Evolutionary conservation across 352 stramenopile genomes (phyloP).

Genomic region (Globisporangium lucens): DNA sequence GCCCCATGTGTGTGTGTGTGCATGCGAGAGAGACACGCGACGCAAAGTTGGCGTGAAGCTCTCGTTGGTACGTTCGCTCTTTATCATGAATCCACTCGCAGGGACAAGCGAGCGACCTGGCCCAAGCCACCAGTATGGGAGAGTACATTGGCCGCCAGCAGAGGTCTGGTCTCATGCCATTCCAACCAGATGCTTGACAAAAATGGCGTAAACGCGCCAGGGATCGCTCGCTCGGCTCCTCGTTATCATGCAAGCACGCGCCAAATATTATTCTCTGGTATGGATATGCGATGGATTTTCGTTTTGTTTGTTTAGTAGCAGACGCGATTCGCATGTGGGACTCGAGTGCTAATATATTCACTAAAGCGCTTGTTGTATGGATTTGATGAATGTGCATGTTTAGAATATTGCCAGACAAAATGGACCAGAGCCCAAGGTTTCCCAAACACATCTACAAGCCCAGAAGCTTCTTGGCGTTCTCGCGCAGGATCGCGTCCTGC

Average conservation of each 20-base stretch:
- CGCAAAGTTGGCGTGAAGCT: neutral
- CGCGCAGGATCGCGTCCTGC: conserved; percentile 38
- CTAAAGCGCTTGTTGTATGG: neutral
- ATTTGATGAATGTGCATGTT: neutral
- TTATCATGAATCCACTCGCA: neutral
- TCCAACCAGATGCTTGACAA: neutral
- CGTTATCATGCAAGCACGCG: neutral
- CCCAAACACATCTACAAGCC: conserved; percentile 3
- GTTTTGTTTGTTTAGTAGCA: too few relatives aligned
- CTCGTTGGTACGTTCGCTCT: neutral
- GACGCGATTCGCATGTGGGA: too few relatives aligned
- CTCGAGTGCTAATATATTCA: too few relatives aligned
- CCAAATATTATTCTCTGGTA: neutral
- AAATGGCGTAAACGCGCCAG: neutral
- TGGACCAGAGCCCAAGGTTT: neutral
- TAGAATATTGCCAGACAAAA: neutral
- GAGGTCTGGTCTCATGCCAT: neutral
- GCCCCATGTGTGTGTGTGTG: neutral
- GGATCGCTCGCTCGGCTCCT: neutral
- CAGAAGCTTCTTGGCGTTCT: conserved; percentile 37
- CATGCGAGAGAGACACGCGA: neutral
- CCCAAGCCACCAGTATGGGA: too few relatives aligned
- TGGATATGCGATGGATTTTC: too few relatives aligned
- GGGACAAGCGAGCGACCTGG: too few relatives aligned
- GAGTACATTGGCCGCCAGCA: too few relatives aligned